These are phyloP conservation scores for Handroanthus guayacan DNA, from an alignment of 257 asterid genomes.

Conservation along the genomic window DNA sequence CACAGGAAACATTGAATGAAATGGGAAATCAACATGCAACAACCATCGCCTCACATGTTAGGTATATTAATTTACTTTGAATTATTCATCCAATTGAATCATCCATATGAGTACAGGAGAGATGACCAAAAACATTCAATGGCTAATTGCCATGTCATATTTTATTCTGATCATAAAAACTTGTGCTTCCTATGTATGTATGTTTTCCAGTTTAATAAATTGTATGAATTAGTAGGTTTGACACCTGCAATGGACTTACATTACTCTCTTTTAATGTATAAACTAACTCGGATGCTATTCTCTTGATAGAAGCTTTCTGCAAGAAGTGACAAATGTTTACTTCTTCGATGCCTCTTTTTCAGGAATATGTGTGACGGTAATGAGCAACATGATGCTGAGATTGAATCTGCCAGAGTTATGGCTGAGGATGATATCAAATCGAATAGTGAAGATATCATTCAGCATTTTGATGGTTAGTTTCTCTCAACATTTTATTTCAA, in stretches of 20 bases:
- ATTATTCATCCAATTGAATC: background rate
- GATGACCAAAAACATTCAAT: background rate
- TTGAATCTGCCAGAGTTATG: constrained; percentile 60
- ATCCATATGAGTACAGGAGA: background rate
- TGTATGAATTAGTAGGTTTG: background rate
- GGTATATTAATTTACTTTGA: constrained; percentile 48
- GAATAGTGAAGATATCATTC: constrained; percentile 56
- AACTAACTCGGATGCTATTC: background rate
- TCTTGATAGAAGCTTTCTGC: constrained; percentile 6
- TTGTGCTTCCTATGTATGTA: background rate
- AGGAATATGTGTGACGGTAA: constrained; percentile 61
- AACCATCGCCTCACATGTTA: constrained; percentile 54
- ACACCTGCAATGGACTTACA: background rate
- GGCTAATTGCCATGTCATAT: background rate
- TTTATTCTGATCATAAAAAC: background rate
- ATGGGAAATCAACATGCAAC: constrained; percentile 66
- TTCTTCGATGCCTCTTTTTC: constrained; percentile 35
- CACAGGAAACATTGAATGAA: constrained; percentile 56
- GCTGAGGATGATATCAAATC: constrained; percentile 65
- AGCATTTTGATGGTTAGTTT: constrained; percentile 59
- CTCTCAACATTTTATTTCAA: constrained; percentile 15
- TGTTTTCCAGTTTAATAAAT: background rate
- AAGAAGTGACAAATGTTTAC: background rate
- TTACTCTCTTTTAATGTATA: background rate
- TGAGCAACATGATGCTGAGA: constrained; percentile 68